Evolutionary conservation across 306 rosid genomes (phyloP), one percentile per base, ranked within the genome.

Genomic region (Quillaja saponaria): DNA sequence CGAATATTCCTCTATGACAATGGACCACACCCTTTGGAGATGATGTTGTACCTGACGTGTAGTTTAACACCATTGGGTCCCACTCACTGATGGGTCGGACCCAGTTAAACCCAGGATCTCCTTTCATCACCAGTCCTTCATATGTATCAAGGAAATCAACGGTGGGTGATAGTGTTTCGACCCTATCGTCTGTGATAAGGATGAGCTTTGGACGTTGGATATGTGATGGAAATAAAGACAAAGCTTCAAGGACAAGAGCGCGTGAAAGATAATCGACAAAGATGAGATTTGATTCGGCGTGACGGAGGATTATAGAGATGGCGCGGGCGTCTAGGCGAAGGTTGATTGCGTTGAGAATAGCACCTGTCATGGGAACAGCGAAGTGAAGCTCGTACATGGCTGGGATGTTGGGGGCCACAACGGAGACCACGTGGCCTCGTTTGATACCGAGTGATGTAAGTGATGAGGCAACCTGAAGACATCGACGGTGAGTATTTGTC

Each of bases 381-480:
- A 25, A 25, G 31, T 25, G 31, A 25, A 25, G 31, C 4, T 25
- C 31, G 31, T 25, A 25, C 49, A n/a, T 44, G 49, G 49, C 49
- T 0, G 18, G 49, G 18, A 44, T 44, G 6, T 44, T 44, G 9
- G 18, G 10, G 18, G 49, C 49, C 9, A 44, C 18, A 3, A 44
- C 49, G 49, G 9, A 44, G 12, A 44, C 49, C 49, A 44, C 18
- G 10, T n/a, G 49, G 18, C 49, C 18, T 16, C 49, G 10, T 16
- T n/a, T n/a, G 39, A 64, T 38, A 56, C 58, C 57, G 66, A 68
- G 64, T 2, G 28, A 56, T 10, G 16, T 37, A 5, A 68, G 19
- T 6, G 65, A 68, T 6, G 66, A 68, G 12, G 73, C 66, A 4
- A 68, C 18, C 3, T 55, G 58, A 39, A 57, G 73, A 48, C 65